These are phyloP conservation scores for Zasmidium angulare DNA, from an alignment of 2,329 filamentous ascomycete genomes.

Conservation along the genomic window DNA sequence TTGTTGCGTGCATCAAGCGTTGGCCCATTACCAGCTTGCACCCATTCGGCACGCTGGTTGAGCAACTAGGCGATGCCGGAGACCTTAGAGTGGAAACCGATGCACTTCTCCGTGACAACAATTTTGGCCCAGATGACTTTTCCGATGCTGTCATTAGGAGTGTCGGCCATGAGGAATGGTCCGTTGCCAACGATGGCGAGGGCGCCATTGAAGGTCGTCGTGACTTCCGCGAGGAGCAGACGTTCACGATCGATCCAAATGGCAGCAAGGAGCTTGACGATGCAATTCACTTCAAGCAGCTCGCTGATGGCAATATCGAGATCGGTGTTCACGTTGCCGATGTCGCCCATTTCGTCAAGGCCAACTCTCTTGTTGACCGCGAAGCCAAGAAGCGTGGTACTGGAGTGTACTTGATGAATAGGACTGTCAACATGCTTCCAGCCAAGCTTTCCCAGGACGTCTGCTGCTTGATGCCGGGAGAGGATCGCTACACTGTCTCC, in stretches of 20 bases:
- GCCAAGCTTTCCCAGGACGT: constrained; percentile 81
- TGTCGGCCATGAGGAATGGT: constrained; percentile 90
- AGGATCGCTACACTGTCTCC: constrained; percentile 88
- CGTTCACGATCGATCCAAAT: constrained; percentile 89
- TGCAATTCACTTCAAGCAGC: constrained; percentile 85
- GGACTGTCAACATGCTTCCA: constrained; percentile 83
- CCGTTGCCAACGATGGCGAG: constrained; percentile 79
- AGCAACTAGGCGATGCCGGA: constrained; percentile 95
- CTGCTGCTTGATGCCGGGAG: constrained; percentile 80
- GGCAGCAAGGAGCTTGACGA: constrained; percentile 86
- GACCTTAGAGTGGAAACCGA: constrained; percentile 97
- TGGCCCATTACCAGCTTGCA: constrained; percentile 99
- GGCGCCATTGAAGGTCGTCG: constrained; percentile 70
- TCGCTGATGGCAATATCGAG: constrained; percentile 82
- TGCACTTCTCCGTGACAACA: constrained; percentile 94
- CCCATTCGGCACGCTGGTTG: constrained; percentile 94
- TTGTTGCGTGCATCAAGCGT: constrained; percentile 97
- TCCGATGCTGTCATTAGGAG: constrained; percentile 94
- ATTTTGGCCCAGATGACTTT: constrained; percentile 96
- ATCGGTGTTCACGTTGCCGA: constrained; percentile 95
- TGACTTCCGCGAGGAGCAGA: constrained; percentile 84
- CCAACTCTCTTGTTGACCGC: constrained; percentile 90
- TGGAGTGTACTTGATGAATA: constrained; percentile 90
- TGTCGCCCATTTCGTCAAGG: constrained; percentile 94
- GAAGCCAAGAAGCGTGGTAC: constrained; percentile 98